A percentile compares a stretch with the other conserved stretches of the same genome.
Conservation (phyloP, 1,139 yeast genomes). For the Debaryomyces sp. region DNA sequence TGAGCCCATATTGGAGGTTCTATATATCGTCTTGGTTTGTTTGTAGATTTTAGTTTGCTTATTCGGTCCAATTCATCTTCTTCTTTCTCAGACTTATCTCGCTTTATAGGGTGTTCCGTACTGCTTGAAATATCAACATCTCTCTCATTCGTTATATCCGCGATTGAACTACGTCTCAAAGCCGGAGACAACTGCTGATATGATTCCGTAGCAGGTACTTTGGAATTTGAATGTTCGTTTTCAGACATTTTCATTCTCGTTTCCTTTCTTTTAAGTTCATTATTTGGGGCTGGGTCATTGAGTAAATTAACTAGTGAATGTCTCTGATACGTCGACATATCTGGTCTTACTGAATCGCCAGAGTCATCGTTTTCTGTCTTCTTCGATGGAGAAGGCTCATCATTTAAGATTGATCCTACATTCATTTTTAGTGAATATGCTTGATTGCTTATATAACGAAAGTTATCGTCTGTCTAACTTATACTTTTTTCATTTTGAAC, state of each 20-base stretch:
- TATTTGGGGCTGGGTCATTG: conserved; percentile 22
- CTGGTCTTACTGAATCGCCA: conserved; percentile 6
- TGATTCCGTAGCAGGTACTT: conserved; percentile 6
- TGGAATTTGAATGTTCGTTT: conserved; percentile 13
- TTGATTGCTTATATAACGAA: background rate
- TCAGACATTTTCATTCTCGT: conserved; percentile 11
- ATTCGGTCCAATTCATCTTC: conserved; percentile 26
- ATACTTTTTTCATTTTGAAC: background rate
- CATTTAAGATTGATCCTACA: conserved; percentile 50
- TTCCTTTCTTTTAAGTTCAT: conserved; percentile 12
- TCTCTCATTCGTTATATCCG: conserved; percentile 49
- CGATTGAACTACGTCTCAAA: conserved; percentile 44
- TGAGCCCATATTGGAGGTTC: conserved; percentile 85
- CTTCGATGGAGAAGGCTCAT: conserved; percentile 42
- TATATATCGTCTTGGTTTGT: conserved; percentile 64
- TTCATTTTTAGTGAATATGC: conserved; percentile 30
- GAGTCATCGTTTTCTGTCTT: conserved; percentile 16
- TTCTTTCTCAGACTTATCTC: conserved; percentile 2
- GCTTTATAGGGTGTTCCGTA: conserved; percentile 16
- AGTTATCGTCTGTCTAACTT: background rate
- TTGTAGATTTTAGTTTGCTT: conserved; percentile 21
- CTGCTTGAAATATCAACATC: conserved; percentile 43
- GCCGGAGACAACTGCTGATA: conserved; percentile 6
- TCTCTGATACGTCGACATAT: conserved; percentile 20
- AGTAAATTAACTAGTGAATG: conserved; percentile 34